A percentile compares a stretch with the other conserved stretches of the same genome.
Evolutionary conservation across 2,329 filamentous ascomycete genomes (phyloP).

Genomic region (Cladophialophora psammophila): DNA sequence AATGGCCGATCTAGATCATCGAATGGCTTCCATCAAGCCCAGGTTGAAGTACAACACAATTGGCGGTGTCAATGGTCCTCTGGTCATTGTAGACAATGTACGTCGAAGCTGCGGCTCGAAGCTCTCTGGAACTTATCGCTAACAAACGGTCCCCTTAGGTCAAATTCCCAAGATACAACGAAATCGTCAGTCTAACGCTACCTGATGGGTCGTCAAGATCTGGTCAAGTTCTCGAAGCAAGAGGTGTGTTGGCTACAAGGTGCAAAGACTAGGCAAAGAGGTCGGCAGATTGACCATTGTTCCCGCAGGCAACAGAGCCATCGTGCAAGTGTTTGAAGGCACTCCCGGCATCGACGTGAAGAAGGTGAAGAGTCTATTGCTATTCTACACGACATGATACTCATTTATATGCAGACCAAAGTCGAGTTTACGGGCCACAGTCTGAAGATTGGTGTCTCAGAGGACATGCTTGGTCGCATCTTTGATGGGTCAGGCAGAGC

Average conservation of each 20-base stretch:
- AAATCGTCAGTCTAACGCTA: constrained; percentile 95
- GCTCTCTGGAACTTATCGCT: constrained; percentile 31
- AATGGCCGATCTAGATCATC: constrained; percentile 50
- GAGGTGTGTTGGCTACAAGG: constrained; percentile 68
- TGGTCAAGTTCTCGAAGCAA: constrained; percentile 95
- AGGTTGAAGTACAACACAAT: constrained; percentile 97
- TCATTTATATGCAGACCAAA: constrained; percentile 71
- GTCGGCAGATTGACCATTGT: constrained; percentile 28
- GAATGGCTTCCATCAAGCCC: constrained; percentile 66
- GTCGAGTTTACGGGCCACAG: constrained; percentile 97
- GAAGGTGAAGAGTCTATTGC: constrained; percentile 68
- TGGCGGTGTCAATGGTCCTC: constrained; percentile 94
- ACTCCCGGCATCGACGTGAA: constrained; percentile 98
- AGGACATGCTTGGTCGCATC: constrained; percentile 99
- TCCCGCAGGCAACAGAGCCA: constrained; percentile 79
- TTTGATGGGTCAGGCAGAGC: constrained; percentile 98
- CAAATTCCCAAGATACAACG: constrained; percentile 97
- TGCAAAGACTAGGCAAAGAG: constrained; percentile 5
- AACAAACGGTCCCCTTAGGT: constrained; percentile 64
- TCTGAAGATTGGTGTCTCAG: constrained; percentile 97
- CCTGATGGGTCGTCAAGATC: constrained; percentile 93
- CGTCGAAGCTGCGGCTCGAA: constrained; percentile 46
- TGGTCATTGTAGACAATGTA: constrained; percentile 97
- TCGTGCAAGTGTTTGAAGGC: constrained; percentile 98
- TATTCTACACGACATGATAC: constrained; percentile 35